These are phyloP conservation scores for Dendrostoma leiphaemia DNA, from an alignment of 2,329 filamentous ascomycete genomes.

Conservation along the genomic window DNA sequence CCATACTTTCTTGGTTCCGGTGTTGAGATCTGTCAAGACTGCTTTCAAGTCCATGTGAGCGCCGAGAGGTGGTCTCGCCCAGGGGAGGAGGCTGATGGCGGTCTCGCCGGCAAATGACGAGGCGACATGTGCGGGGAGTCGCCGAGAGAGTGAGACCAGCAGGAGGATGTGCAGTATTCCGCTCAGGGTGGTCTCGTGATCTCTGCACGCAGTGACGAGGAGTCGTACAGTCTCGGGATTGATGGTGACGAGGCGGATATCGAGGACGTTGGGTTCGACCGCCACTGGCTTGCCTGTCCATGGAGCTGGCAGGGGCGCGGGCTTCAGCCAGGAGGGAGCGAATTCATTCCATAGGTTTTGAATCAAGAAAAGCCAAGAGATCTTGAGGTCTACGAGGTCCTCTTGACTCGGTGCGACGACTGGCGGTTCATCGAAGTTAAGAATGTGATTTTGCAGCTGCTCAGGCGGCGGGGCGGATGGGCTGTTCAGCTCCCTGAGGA, in stretches of 20 bases:
- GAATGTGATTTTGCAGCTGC: conserved; percentile 24
- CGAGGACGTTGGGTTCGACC: conserved; percentile 34
- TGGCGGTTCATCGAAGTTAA: conserved; percentile 31
- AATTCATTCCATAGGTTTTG: conserved; percentile 38
- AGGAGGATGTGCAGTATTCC: conserved; percentile 46
- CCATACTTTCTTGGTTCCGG: conserved; percentile 32
- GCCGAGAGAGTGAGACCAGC: conserved; percentile 37
- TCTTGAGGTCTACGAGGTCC: conserved; percentile 36
- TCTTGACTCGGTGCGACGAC: conserved; percentile 40
- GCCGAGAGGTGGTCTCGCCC: conserved; percentile 24
- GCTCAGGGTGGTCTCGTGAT: conserved; percentile 44
- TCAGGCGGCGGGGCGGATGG: conserved; percentile 8
- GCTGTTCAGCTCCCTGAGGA: conserved; percentile 41
- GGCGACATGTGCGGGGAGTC: conserved; percentile 32
- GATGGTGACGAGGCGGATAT: conserved; percentile 37
- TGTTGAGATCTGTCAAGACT: conserved; percentile 40
- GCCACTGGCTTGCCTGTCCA: conserved; percentile 40
- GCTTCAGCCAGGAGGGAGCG: conserved; percentile 37
- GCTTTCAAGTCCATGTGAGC: conserved; percentile 28
- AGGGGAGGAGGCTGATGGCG: conserved; percentile 44
- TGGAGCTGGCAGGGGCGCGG: conserved; percentile 20
- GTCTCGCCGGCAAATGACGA: conserved; percentile 37
- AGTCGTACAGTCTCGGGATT: conserved; percentile 24
- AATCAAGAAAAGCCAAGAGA: conserved; percentile 40
- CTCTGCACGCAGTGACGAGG: conserved; percentile 39